Base-by-base conservation (phyloP, 202 grass and related monocot genomes). In the Musa balbisiana region DNA sequence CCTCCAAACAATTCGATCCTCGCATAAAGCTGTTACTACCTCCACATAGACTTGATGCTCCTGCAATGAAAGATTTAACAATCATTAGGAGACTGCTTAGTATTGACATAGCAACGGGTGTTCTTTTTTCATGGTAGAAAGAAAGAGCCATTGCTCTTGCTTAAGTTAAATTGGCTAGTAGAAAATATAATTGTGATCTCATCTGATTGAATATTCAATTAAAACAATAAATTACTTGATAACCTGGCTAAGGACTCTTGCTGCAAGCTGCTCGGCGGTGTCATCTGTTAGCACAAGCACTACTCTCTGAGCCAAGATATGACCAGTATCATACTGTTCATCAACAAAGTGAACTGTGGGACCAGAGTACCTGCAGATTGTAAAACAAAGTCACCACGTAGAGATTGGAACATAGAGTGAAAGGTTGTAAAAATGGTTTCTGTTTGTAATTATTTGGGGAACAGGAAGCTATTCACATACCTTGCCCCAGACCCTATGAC, bases 171-270 rank as follows among this genome's bases (percentile, higher is more conserved):
- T 33, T 33, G 29, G 29, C 29, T 5, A 33, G 29, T 33, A 33
- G 29, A 33, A 4, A 33, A 33, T 3, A 33, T 33, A 33, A 33
- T 3, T 33, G 1, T 33, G 29, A 33, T 33, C 3, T 33, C 29
- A 33, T 33, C 29, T 33, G 29, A 33, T 33, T 33, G 29, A 33
- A 33, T 33, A 73, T 73, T 64, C 3, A 62, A 71, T 1, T 64
- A 75, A 63, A 53, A 62, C 15, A 33, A 76, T 73, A 71, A 49
- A 77, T 10, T 53, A 67, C 51, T 63, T 23, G 53, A 16, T 63
- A 80, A 93, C 90, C 87, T 87, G 84, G n/a, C 87, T 56, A 86
- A 93, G 87, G 74, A 93, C 87, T 74, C 87, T 89, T 73, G 82
- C 72, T 77, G 90, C 85, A 65, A 92, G 78, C 74, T 78, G 52